Percentiles rank a stretch among this genome's conserved stretches.
Evolutionary conservation across 1,284 basidiomycete genomes (phyloP).

Genomic region (Coniferiporia weirii): DNA sequence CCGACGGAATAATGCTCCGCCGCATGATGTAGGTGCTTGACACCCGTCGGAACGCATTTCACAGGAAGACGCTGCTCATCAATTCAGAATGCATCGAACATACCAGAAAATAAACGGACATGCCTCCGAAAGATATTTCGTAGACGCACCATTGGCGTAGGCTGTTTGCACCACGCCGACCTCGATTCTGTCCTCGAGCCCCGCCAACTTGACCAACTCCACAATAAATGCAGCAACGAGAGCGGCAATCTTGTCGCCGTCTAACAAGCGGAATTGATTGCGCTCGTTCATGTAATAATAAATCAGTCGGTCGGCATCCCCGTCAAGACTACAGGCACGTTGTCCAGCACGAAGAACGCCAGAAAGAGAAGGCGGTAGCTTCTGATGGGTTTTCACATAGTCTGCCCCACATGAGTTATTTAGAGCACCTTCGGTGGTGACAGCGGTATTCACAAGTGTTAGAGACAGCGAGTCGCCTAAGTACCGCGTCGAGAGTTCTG

Average conservation of each 20-base stretch:
- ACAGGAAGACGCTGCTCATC: slow-evolving; percentile 77
- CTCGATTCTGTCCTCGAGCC: slow-evolving; percentile 66
- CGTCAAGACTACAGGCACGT: slow-evolving; percentile 90
- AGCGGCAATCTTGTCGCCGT: slow-evolving; percentile 98
- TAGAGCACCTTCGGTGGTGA: slow-evolving; percentile 65
- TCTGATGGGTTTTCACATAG: slow-evolving; percentile 93
- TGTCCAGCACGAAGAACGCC: slow-evolving; percentile 61
- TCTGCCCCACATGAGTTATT: slow-evolving; percentile 94
- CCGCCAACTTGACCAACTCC: slow-evolving; percentile 82
- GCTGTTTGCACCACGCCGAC: slow-evolving; percentile 98
- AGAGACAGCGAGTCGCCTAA: slow-evolving; percentile 54
- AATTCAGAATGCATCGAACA: slow-evolving; percentile 4
- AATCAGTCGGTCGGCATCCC: slow-evolving; percentile 96
- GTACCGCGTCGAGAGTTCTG: slow-evolving; percentile 50
- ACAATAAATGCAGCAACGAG: slow-evolving; percentile 92
- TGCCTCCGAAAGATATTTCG: slow-evolving; percentile 84
- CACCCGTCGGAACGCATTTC: slow-evolving; percentile 93
- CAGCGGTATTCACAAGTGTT: slow-evolving; percentile 64
- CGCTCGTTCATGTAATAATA: slow-evolving; percentile 87
- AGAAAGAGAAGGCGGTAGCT: slow-evolving; percentile 68
- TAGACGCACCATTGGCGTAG: slow-evolving; percentile 97
- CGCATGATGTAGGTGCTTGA: slow-evolving; percentile 98
- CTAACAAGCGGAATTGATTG: slow-evolving; percentile 84
- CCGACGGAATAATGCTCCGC: slow-evolving; percentile 93
- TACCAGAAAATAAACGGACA: slow-evolving; percentile 23